Conservation (phyloP, 768 basidiomycete genomes). For the Amanita fuliginea region DNA sequence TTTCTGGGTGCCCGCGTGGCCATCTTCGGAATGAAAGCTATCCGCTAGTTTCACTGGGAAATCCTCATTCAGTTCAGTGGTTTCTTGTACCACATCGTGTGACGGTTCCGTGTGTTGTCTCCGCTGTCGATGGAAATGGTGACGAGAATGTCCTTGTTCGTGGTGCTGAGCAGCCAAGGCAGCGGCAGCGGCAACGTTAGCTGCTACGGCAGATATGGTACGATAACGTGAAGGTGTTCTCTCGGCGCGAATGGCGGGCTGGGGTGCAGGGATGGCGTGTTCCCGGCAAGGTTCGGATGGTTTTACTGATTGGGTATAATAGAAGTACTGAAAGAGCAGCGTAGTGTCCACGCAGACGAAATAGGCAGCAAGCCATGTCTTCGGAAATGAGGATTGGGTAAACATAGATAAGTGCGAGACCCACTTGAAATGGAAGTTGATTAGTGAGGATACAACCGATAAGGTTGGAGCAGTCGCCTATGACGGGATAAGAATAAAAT, state of each 20-base stretch:
- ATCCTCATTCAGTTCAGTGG: constrained; percentile 33
- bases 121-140: constrained; percentile 16
- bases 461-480: constrained; percentile 90
- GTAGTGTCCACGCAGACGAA: constrained; percentile 77
- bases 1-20: constrained; percentile 32
- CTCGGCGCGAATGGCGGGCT: constrained; percentile 32
- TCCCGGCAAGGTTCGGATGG: constrained; percentile 26
- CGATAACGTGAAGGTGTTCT: constrained; percentile 52
- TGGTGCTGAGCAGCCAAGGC: constrained; percentile 59
- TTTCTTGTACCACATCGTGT: constrained; percentile 12
- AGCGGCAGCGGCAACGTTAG: constrained; percentile 63
- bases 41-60: constrained; percentile 50
- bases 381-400: constrained; percentile 7
- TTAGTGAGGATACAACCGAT: constrained; percentile 85
- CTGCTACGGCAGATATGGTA: constrained; percentile 55
- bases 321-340: constrained; percentile 71
- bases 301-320: constrained; percentile 43
- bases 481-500: background rate
- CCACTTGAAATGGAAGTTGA: constrained; percentile 91
- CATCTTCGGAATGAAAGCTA: constrained; percentile 69
- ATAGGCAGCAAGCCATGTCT: constrained; percentile 89
- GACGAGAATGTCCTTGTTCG: constrained; percentile 24
- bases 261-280: constrained; percentile 31
- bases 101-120: constrained; percentile 15
- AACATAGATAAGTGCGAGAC: constrained; percentile 11